phyloP scores from a whole-genome alignment of 768 basidiomycete species.

The Sistotremastrum niveocremeum region DNA sequence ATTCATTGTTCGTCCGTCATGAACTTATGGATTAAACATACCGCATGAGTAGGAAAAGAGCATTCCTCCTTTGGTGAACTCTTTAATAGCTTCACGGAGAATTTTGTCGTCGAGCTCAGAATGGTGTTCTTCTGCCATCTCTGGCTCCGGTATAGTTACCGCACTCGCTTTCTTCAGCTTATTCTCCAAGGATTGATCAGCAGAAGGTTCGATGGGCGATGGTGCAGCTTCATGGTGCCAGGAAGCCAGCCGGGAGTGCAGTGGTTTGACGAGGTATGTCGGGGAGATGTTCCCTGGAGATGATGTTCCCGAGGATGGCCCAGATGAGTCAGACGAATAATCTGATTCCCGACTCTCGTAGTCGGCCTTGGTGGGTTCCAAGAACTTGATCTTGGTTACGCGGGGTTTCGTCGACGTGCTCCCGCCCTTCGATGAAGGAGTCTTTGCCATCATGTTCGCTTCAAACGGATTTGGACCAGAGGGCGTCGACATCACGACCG shows the following conservation, averaged over 20 bases:
- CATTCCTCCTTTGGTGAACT: conserved; percentile 78
- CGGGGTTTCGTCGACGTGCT: no score
- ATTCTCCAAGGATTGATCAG: conserved; percentile 31
- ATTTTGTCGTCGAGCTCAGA: conserved; percentile 76
- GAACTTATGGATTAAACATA: conserved; percentile 18
- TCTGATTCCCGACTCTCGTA: not conserved
- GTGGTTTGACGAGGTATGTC: conserved; percentile 4
- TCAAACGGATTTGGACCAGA: not conserved
- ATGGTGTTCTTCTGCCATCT: conserved; percentile 50
- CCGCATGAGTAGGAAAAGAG: conserved; percentile 84
- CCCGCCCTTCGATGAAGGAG: not conserved
- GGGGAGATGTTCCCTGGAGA: conserved; percentile 29
- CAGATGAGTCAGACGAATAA: not conserved
- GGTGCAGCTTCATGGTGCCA: conserved; percentile 27
- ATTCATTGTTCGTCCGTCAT: no score
- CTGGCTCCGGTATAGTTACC: conserved; percentile 48
- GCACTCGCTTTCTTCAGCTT: conserved; percentile 46
- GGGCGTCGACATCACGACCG: not conserved
- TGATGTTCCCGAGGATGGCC: no score
- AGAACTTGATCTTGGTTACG: no score
- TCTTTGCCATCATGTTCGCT: not conserved
- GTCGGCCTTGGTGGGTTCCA: not conserved
- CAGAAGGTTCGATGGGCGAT: conserved; percentile 30
- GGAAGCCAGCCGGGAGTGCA: conserved; percentile 5
- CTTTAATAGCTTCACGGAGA: conserved; percentile 60